phyloP scores from a whole-genome alignment of 2,329 filamentous ascomycete species.

The Aspergillus nomiae region DNA sequence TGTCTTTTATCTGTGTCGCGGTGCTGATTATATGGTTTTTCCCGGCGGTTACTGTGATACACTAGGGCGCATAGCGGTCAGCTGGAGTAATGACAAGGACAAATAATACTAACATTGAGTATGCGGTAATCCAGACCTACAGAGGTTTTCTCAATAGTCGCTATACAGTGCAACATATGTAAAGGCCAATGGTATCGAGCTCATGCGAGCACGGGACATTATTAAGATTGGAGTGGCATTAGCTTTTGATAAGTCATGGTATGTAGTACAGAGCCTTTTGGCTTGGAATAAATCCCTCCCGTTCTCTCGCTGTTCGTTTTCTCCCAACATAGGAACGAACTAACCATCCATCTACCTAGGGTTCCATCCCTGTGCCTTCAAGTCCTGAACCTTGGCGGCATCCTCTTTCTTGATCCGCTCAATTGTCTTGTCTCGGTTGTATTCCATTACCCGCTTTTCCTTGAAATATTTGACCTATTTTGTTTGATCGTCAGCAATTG shows the following conservation, averaged over 20 bases:
- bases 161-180: not conserved
- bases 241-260: conserved; percentile 19
- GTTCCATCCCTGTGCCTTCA: conserved; percentile 46
- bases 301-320: not conserved
- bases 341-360: conserved; percentile 19
- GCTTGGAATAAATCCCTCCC: conserved; percentile 7
- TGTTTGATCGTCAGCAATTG: not conserved
- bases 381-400: conserved; percentile 60
- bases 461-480: conserved; percentile 95
- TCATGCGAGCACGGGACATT: not conserved
- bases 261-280: conserved; percentile 16
- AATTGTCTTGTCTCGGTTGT: conserved; percentile 78
- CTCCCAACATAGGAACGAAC: conserved; percentile 1
- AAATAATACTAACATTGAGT: not conserved
- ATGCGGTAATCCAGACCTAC: not conserved
- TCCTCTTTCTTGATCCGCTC: conserved; percentile 74
- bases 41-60: conserved; percentile 1
- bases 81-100: conserved; percentile 8
- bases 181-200: not conserved
- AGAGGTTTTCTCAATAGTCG: not conserved
- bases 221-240: conserved; percentile 13
- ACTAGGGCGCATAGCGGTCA: conserved; percentile 9
- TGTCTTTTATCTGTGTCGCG: conserved; percentile 3
- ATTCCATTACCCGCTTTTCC: conserved; percentile 89
- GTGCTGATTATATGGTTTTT: conserved; percentile 2